phyloP scores from a whole-genome alignment of 1,139 yeast species.

The Kodamaea derodonti region DNA sequence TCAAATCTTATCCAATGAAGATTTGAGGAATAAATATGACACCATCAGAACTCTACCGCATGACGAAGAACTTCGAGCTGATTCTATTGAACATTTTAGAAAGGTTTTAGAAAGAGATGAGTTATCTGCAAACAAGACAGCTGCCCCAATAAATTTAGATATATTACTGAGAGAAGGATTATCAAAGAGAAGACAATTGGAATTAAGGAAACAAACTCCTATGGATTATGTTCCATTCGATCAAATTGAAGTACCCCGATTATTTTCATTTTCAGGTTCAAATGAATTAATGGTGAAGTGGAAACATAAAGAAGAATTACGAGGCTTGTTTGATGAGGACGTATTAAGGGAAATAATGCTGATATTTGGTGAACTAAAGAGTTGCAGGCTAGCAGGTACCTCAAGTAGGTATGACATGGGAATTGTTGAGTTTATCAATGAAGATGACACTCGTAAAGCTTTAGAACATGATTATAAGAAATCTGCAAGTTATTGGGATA shows the following conservation, averaged over 20 bases:
- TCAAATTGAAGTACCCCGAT: constrained; percentile 13
- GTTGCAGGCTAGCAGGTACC: constrained; percentile 12
- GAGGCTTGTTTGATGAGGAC: constrained; percentile 26
- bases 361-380: constrained; percentile 40
- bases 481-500: constrained; percentile 47
- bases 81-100: constrained; percentile 25
- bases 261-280: neutral
- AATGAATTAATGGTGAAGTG: constrained; percentile 29
- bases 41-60: constrained; percentile 4
- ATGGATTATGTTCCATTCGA: constrained; percentile 18
- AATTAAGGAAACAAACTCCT: constrained; percentile 8
- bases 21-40: constrained; percentile 34
- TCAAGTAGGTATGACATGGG: constrained; percentile 36
- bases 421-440: constrained; percentile 24
- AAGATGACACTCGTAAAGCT: constrained; percentile 30
- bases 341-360: constrained; percentile 39
- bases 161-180: constrained; percentile 29
- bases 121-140: constrained; percentile 5
- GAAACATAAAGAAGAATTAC: constrained; percentile 40
- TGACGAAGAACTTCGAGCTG: neutral
- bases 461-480: constrained; percentile 36
- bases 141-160: constrained; percentile 17
- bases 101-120: constrained; percentile 33
- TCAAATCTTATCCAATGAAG: constrained; percentile 32
- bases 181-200: constrained; percentile 21